A percentile compares a stretch with the other conserved stretches of the same genome.
Evolutionary conservation across 139 green algal genomes (phyloP).

Genomic region (Micromonas commoda): DNA sequence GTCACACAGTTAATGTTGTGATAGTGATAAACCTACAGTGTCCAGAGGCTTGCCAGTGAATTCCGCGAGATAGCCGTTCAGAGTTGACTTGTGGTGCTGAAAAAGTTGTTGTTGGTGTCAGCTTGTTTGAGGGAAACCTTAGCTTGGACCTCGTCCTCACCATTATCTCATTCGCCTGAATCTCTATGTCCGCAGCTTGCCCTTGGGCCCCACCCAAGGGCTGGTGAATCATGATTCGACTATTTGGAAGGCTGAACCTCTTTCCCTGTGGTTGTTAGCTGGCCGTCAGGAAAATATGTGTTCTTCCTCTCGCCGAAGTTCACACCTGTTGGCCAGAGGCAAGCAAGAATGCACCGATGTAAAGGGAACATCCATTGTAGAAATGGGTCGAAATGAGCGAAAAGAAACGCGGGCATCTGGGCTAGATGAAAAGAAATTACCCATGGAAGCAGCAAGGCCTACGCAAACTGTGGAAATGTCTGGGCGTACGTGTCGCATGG

Average conservation of each 20-base stretch:
- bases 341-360: conserved; percentile 85
- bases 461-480: conserved; percentile 96
- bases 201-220: conserved; percentile 90
- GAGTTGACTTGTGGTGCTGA: conserved; percentile 95
- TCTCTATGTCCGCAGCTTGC: conserved; percentile 99
- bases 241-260: conserved; percentile 93
- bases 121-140: neutral
- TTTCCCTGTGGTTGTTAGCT: conserved; percentile 67
- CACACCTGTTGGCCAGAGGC: conserved; percentile 77
- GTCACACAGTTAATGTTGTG: neutral
- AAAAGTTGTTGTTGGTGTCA: neutral
- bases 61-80: conserved; percentile 95
- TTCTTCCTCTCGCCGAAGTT: neutral
- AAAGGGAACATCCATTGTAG: neutral
- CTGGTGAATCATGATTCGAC: conserved; percentile 99
- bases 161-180: conserved; percentile 98
- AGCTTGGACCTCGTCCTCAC: no score
- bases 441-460: conserved; percentile 83
- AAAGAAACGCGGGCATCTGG: conserved; percentile 5
- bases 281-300: neutral
- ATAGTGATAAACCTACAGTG: neutral
- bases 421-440: neutral
- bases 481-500: conserved; percentile 94
- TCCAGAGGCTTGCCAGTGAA: conserved; percentile 76
- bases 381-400: neutral